A percentile compares a stretch with the other conserved stretches of the same genome.
Conservation (phyloP, 2,329 filamentous ascomycete species). For the Cordyceps pruinosa region DNA sequence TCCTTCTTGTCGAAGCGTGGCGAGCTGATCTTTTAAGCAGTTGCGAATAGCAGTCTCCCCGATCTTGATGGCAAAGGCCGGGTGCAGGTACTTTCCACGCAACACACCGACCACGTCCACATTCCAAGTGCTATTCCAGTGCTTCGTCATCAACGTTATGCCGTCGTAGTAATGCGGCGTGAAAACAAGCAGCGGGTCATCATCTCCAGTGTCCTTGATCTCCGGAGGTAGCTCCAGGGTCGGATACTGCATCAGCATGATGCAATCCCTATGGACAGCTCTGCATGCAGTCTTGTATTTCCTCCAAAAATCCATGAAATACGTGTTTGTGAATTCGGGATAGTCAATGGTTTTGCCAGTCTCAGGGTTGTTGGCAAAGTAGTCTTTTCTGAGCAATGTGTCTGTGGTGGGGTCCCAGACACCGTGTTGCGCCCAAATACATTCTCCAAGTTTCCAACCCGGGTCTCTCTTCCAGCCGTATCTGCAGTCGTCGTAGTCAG, state of each 20-base stretch:
- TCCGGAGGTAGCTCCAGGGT: slow-evolving; percentile 85
- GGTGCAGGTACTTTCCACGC: slow-evolving; percentile 79
- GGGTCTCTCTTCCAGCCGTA: slow-evolving; percentile 89
- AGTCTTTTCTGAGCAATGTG: slow-evolving; percentile 72
- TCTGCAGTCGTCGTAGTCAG: slow-evolving; percentile 73
- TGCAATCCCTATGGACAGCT: slow-evolving; percentile 66
- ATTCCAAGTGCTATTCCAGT: slow-evolving; percentile 97
- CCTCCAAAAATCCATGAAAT: slow-evolving; percentile 82
- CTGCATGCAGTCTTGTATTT: slow-evolving; percentile 70
- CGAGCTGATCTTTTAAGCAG: slow-evolving; percentile 82
- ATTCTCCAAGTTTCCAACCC: slow-evolving; percentile 88
- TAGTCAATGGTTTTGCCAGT: slow-evolving; percentile 72
- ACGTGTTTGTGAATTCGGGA: slow-evolving; percentile 80
- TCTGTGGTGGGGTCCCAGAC: slow-evolving; percentile 84
- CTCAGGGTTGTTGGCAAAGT: slow-evolving; percentile 73
- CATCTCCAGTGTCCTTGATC: slow-evolving; percentile 81
- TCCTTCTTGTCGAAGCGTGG: slow-evolving; percentile 76
- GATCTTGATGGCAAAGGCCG: slow-evolving; percentile 85
- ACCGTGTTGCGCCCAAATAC: slow-evolving; percentile 93
- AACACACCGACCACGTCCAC: slow-evolving; percentile 91
- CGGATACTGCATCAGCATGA: slow-evolving; percentile 86
- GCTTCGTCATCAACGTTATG: slow-evolving; percentile 93
- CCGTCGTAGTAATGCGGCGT: slow-evolving; percentile 96
- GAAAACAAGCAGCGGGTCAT: slow-evolving; percentile 86
- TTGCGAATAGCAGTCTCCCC: slow-evolving; percentile 93